These are phyloP conservation scores for Cyberlindnera lachancei DNA, from an alignment of 805 yeast species.

Conservation along the genomic window DNA sequence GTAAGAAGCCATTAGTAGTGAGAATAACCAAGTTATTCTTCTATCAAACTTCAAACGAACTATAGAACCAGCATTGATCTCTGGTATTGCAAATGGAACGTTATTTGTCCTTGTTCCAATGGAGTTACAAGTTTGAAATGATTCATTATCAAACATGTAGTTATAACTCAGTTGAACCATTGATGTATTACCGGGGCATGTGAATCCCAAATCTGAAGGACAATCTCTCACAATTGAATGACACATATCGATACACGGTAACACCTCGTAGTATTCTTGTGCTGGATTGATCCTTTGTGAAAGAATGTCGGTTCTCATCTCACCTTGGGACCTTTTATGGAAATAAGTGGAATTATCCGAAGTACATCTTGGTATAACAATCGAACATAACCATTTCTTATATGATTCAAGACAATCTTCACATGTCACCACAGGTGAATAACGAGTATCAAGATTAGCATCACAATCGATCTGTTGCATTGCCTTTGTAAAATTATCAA, in stretches of 20 bases:
- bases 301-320: slow-evolving; percentile 56
- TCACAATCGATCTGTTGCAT: slow-evolving; percentile 74
- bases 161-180: slow-evolving; percentile 25
- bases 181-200: slow-evolving; percentile 48
- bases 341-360: slow-evolving; percentile 40
- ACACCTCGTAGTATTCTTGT: slow-evolving; percentile 59
- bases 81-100: no score
- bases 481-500: slow-evolving; percentile 64
- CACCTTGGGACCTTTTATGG: slow-evolving; percentile 35
- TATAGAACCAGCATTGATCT: no score
- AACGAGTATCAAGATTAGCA: slow-evolving; percentile 53
- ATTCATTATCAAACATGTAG: slow-evolving; percentile 10
- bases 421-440: slow-evolving; percentile 71
- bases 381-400: slow-evolving; percentile 84
- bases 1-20: no score
- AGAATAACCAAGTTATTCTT: no score
- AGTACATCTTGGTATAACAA: slow-evolving; percentile 81
- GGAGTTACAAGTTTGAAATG: slow-evolving; percentile 34
- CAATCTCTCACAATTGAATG: slow-evolving; percentile 74
- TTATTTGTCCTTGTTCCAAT: no score
- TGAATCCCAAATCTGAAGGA: slow-evolving; percentile 67
- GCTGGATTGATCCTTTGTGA: slow-evolving; percentile 48
- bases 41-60: no score
- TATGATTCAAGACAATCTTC: slow-evolving; percentile 65
- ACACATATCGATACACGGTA: slow-evolving; percentile 84